These are phyloP conservation scores for Syzygium malaccense DNA, from an alignment of 441 rosid genomes.

Conservation along the genomic window DNA sequence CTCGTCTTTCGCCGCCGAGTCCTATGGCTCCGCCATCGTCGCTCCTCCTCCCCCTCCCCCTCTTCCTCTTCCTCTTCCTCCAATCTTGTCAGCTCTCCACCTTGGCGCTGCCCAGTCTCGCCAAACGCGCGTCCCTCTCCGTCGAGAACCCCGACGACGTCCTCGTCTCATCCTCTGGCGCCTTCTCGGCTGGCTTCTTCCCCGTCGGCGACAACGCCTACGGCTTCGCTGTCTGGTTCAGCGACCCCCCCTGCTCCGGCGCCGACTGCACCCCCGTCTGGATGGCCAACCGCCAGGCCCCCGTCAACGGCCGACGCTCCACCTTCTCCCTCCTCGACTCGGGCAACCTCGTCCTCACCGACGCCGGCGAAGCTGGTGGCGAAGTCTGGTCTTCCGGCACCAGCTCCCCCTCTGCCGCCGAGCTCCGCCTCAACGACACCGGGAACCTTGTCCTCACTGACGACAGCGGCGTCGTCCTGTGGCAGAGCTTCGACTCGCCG, in stretches of 20 bases:
- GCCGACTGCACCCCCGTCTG: conserved; percentile 2
- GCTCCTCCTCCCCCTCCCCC: background rate
- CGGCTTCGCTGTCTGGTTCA: conserved; percentile 3
- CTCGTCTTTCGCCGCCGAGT: background rate
- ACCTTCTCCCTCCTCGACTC: background rate
- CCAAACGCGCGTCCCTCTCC: background rate
- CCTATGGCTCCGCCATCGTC: background rate
- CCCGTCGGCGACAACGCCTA: background rate
- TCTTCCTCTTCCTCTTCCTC: background rate
- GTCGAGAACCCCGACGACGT: background rate
- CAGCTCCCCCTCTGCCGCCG: background rate
- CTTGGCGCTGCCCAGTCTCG: background rate
- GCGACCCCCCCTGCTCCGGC: background rate
- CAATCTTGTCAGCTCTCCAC: background rate
- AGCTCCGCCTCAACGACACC: background rate
- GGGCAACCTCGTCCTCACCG: conserved; percentile 6
- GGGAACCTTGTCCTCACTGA: conserved; percentile 1
- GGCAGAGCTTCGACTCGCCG: conserved; percentile 15
- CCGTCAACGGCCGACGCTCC: conserved; percentile 3
- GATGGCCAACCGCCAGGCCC: conserved; percentile 8
- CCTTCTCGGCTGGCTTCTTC: conserved; percentile 3
- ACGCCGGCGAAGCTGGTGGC: background rate
- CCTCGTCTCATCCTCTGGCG: background rate
- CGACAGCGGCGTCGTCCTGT: background rate
- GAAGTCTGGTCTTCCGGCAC: background rate